phyloP scores from a whole-genome alignment of 306 rosid species.

The Mimosa pudica region DNA sequence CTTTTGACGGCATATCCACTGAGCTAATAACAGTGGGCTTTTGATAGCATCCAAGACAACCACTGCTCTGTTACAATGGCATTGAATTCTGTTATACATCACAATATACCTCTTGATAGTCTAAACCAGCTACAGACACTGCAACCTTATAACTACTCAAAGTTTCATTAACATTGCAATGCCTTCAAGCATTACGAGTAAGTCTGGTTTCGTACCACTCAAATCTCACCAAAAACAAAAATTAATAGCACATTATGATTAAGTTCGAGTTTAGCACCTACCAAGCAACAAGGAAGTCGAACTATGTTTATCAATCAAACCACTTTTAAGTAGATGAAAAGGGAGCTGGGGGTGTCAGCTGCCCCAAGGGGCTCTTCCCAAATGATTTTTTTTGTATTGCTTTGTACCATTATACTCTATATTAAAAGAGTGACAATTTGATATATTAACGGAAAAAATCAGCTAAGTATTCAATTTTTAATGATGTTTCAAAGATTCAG shows the following conservation, averaged over 20 bases:
- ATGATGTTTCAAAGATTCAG: too few species aligned
- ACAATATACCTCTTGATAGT: constrained; percentile 22
- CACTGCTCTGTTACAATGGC: constrained; percentile 88
- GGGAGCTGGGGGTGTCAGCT: too few species aligned
- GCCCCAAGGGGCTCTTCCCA: too few species aligned
- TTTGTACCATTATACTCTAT: too few species aligned
- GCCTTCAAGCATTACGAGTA: background rate
- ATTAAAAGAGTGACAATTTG: too few species aligned
- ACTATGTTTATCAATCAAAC: background rate
- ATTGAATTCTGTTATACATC: constrained; percentile 56
- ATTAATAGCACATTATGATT: background rate
- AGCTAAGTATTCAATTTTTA: too few species aligned
- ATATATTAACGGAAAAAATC: too few species aligned
- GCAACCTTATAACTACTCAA: background rate
- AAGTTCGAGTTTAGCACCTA: background rate
- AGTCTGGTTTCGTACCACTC: background rate
- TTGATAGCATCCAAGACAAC: constrained; percentile 64
- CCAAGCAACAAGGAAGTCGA: background rate
- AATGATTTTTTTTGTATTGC: too few species aligned
- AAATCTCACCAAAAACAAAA: constrained; percentile 4
- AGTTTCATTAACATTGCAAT: background rate
- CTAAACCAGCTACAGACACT: constrained; percentile 2
- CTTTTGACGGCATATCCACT: constrained; percentile 45
- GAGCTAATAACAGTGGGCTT: constrained; percentile 37
- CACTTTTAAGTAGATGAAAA: background rate